Conservation (phyloP, 1,284 basidiomycete species). For the Apiotrichum siamense region DNA sequence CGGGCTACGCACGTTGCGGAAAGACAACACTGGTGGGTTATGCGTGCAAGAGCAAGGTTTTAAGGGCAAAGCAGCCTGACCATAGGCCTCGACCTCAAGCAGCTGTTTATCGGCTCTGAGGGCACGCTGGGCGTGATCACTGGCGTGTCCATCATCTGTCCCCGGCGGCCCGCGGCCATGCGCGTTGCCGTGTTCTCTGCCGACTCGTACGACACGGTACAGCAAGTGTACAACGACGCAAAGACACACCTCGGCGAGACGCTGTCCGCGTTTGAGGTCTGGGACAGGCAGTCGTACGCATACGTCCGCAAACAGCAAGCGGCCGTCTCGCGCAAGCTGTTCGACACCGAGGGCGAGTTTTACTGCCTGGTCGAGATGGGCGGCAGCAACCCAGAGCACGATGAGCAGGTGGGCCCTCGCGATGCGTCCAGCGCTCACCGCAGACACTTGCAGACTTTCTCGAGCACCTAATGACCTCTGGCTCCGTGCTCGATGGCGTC, state of each 20-base stretch:
- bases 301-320: constrained; percentile 55
- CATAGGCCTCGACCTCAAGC: constrained; percentile 96
- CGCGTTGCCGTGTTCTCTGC: constrained; percentile 55
- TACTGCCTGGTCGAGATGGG: constrained; percentile 93
- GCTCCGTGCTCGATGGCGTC: constrained; percentile 83
- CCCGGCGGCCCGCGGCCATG: constrained; percentile 67
- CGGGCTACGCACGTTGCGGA: constrained; percentile 73
- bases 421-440: background rate
- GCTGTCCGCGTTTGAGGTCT: constrained; percentile 95
- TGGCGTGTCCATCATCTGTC: constrained; percentile 88
- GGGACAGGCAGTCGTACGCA: constrained; percentile 77
- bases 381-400: constrained; percentile 87
- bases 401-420: constrained; percentile 67
- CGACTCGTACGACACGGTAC: constrained; percentile 53
- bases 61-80: background rate
- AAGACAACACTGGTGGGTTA: constrained; percentile 93
- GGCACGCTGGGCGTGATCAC: constrained; percentile 95
- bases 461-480: constrained; percentile 69
- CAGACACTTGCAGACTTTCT: constrained; percentile 84
- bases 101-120: constrained; percentile 96
- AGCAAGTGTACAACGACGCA: constrained; percentile 52
- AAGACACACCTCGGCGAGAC: constrained; percentile 82
- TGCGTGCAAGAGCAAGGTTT: background rate
- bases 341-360: constrained; percentile 68
- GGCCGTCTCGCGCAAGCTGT: constrained; percentile 41